These are phyloP conservation scores for Babesia bigemina DNA, from an alignment of 169 alveolate genomes.

Conservation along the genomic window DNA sequence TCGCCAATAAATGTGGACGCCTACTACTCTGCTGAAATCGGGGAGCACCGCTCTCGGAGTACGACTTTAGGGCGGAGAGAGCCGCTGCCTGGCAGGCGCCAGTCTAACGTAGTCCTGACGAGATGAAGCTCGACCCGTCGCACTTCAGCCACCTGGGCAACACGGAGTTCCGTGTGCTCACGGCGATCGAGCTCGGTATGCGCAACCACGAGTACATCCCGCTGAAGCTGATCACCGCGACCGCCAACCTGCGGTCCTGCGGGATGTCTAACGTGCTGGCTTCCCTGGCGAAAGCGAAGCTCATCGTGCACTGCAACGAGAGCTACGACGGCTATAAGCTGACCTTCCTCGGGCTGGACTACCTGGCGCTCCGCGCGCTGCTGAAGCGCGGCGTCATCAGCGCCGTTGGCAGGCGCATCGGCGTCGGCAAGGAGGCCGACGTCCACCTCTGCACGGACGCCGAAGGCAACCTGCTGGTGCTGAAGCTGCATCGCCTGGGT, in stretches of 20 bases:
- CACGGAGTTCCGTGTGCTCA: conserved; percentile 87
- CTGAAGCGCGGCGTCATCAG: conserved; percentile 91
- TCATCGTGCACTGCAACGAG: conserved; percentile 90
- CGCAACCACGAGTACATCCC: conserved; percentile 98
- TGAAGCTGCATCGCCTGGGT: conserved; percentile 79
- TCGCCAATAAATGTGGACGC: no score
- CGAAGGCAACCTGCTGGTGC: conserved; percentile 84
- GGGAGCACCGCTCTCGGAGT: no score
- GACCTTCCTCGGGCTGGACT: conserved; percentile 97
- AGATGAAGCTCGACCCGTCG: conserved; percentile 70
- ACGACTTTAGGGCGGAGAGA: no score
- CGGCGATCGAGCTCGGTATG: conserved; percentile 99
- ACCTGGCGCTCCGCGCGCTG: conserved; percentile 94
- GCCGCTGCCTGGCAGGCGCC: no score
- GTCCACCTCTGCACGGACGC: conserved; percentile 92
- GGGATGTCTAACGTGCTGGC: conserved; percentile 85
- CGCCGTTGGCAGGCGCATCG: conserved; percentile 91
- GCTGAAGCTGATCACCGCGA: conserved; percentile 91
- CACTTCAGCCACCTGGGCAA: conserved; percentile 61
- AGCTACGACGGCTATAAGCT: conserved; percentile 96
- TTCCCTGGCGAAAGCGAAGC: conserved; percentile 89
- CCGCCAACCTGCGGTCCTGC: conserved; percentile 93
- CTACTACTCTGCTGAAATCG: no score
- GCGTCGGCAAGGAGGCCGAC: conserved; percentile 99
- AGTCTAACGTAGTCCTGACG: neutral